A percentile compares a stretch with the other conserved stretches of the same genome.
These are phyloP conservation scores for Medicago truncatula DNA, from an alignment of 306 rosid genomes.

Conservation along the genomic window DNA sequence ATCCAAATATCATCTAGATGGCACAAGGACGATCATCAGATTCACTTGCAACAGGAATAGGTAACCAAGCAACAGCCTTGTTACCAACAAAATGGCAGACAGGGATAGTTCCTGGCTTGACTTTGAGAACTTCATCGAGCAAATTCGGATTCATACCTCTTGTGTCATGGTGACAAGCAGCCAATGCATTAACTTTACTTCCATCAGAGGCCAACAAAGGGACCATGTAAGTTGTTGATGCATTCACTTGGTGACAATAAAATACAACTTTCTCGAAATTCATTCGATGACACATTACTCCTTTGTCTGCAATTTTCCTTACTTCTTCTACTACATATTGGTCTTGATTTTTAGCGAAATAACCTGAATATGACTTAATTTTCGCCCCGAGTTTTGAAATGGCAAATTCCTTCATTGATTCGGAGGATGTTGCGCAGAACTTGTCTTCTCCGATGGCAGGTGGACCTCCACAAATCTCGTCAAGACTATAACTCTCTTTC, in stretches of 20 bases:
- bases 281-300: conserved; percentile 7
- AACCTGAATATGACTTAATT: neutral
- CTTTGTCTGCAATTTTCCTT: neutral
- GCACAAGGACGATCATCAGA: neutral
- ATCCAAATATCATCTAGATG: neutral
- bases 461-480: neutral
- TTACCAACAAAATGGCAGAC: neutral
- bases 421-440: neutral
- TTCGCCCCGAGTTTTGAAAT: conserved; percentile 2
- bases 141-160: conserved; percentile 13
- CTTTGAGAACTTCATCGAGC: neutral
- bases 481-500: conserved; percentile 5
- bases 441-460: conserved; percentile 6
- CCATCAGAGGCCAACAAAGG: neutral
- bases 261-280: neutral
- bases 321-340: neutral
- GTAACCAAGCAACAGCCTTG: conserved; percentile 7
- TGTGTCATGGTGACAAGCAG: neutral
- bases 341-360: neutral
- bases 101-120: neutral
- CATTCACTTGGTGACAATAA: neutral
- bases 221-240: conserved; percentile 2
- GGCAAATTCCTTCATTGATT: conserved; percentile 1
- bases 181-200: neutral
- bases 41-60: neutral